These are phyloP conservation scores for Orobanche coerulescens DNA, from an alignment of 257 asterid genomes.

Conservation along the genomic window DNA sequence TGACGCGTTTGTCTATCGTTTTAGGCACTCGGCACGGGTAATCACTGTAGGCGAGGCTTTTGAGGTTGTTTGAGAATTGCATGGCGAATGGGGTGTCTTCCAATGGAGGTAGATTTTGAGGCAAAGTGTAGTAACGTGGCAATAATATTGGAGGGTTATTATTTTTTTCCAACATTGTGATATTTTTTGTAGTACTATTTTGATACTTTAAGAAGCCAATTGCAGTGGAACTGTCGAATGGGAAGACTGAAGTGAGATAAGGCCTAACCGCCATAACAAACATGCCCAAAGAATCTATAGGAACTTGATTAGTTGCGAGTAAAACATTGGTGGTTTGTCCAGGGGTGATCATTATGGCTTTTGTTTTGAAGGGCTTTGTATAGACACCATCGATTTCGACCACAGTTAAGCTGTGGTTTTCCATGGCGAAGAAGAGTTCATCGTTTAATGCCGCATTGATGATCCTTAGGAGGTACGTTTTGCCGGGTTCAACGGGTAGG, in stretches of 20 bases:
- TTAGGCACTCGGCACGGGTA: constrained; percentile 71
- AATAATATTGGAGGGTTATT: constrained; percentile 3
- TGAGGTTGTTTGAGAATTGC: constrained; percentile 28
- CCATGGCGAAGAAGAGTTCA: constrained; percentile 71
- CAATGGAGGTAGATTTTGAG: constrained; percentile 51
- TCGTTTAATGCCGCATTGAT: constrained; percentile 69
- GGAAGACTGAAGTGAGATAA: constrained; percentile 61
- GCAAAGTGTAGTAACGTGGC: constrained; percentile 31
- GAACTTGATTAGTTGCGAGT: constrained; percentile 45
- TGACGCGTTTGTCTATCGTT: constrained; percentile 37
- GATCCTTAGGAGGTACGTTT: constrained; percentile 68
- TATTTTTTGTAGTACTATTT: not conserved
- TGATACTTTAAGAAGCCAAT: constrained; percentile 57
- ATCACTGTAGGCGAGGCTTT: constrained; percentile 45
- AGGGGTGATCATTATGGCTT: constrained; percentile 64
- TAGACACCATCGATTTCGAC: constrained; percentile 64
- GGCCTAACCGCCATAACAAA: constrained; percentile 79
- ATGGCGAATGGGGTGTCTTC: constrained; percentile 58
- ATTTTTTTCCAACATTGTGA: not conserved
- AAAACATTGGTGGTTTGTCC: constrained; percentile 74
- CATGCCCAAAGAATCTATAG: constrained; percentile 19
- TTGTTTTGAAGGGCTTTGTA: constrained; percentile 57
- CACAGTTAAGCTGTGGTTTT: constrained; percentile 59
- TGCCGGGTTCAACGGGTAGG: constrained; percentile 42
- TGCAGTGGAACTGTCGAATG: constrained; percentile 61